These are phyloP conservation scores for Maudiozyma saulgeensis DNA, from an alignment of 805 yeast species.

Conservation along the genomic window DNA sequence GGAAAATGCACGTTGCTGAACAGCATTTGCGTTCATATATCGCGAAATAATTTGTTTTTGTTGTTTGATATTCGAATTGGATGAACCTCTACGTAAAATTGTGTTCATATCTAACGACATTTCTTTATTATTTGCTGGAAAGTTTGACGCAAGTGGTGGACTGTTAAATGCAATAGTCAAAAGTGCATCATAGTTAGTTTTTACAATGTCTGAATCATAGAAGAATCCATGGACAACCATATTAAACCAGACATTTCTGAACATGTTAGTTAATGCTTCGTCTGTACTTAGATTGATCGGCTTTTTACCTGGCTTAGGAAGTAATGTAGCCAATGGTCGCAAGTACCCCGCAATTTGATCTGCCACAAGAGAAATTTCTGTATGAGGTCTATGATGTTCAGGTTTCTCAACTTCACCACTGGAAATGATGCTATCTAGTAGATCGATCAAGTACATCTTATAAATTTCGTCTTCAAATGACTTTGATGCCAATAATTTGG, in stretches of 20 bases:
- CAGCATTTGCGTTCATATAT: slow-evolving; percentile 34
- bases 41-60: slow-evolving; percentile 51
- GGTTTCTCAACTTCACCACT: slow-evolving; percentile 70
- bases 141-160: slow-evolving; percentile 79
- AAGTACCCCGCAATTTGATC: slow-evolving; percentile 54
- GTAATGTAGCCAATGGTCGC: slow-evolving; percentile 62
- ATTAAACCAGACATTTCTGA: slow-evolving; percentile 91
- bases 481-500: slow-evolving; percentile 20
- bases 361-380: slow-evolving; percentile 62
- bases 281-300: slow-evolving; percentile 34
- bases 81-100: slow-evolving; percentile 80
- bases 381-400: slow-evolving; percentile 73
- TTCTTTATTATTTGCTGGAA: slow-evolving; percentile 74
- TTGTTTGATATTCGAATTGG: slow-evolving; percentile 66
- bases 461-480: slow-evolving; percentile 35
- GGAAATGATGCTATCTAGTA: slow-evolving; percentile 56
- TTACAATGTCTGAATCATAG: slow-evolving; percentile 45
- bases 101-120: slow-evolving; percentile 88
- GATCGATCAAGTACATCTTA: slow-evolving; percentile 50
- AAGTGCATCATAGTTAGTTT: slow-evolving; percentile 39
- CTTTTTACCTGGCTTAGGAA: slow-evolving; percentile 47
- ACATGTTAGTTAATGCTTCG: slow-evolving; percentile 44
- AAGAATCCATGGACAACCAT: slow-evolving; percentile 84
- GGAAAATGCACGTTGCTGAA: slow-evolving; percentile 47
- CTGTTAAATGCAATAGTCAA: slow-evolving; percentile 73